Evolutionary conservation across 805 yeast species (phyloP), one percentile per base, ranked within the genome.

Genomic region (Teunomyces atbi): DNA sequence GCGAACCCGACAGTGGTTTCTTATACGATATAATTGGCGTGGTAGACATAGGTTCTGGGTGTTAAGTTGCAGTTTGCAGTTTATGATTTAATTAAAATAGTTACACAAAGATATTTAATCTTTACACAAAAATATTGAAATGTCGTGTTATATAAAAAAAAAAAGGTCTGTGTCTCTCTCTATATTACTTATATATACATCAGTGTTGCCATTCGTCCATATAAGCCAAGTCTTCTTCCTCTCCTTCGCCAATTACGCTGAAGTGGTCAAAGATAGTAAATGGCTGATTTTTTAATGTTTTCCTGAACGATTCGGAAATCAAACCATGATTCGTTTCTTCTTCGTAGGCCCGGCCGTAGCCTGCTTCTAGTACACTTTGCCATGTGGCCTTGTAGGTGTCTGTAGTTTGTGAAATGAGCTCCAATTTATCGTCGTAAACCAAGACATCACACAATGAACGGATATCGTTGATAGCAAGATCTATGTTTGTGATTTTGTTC

Each of bases 391-490:
- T 81, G 65, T 85, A 92, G 37, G 82, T 77, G 52, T 83, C 79
- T 2, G 72, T 83, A 23, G 79, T 71, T 35, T 75, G 74, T 21
- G 54, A 56, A 2, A 82, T 72, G 45, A 76, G 71, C 60, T 90
- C 97, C 42, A 94, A 62, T 62, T 84, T 86, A 57, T 90, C 96
- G 58, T 94, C 99, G 64, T 77, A 89, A 1, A 86, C 82, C 39
- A 94, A 69, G 12, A 94, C 97, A 52, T 90, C 95, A 63, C 97
- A 89, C 18, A 94, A 70, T 0, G 95, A 74, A 47, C 90, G 74
- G 41, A 94, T 83, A 61, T 94, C 96, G 30, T 78, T 73, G 16
- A 79, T 71, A 2, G 82, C 81, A 48, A 94, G 75, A 44, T 91
- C 96, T 16, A 89, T 91, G 30, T 85, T 81, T 7, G 97, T 85